Conservation (phyloP, 257 asterid genomes). For the Solanum habrochaites region DNA sequence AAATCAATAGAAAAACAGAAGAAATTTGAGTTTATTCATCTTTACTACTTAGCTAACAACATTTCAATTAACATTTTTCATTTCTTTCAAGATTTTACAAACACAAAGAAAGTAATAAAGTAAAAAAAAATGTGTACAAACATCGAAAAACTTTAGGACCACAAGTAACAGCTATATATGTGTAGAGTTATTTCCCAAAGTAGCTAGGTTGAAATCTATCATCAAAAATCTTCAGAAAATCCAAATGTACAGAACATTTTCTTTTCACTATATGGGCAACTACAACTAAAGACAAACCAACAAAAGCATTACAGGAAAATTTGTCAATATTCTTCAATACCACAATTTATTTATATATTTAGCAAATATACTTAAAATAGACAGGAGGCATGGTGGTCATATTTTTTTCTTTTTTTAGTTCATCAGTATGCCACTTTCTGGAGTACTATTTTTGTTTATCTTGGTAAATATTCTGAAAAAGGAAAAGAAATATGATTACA, state of each 20-base stretch:
- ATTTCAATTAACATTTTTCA: not conserved
- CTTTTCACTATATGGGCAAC: not conserved
- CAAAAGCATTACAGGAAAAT: not conserved
- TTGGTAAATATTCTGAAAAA: not conserved
- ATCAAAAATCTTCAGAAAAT: not conserved
- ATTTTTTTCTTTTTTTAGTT: not conserved
- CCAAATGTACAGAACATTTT: not conserved
- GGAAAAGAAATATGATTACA: not conserved
- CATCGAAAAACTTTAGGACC: not conserved
- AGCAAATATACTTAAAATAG: not conserved
- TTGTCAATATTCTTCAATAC: not conserved
- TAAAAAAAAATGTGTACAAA: not conserved
- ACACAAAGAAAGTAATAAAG: not conserved
- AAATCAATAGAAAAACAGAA: not conserved
- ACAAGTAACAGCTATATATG: not conserved
- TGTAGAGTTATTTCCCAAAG: not conserved
- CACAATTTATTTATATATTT: not conserved
- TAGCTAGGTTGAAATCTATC: not conserved
- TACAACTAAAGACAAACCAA: not conserved
- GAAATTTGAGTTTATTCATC: not conserved
- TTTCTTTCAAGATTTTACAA: not conserved
- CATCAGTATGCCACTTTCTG: not conserved
- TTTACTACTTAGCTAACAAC: not conserved
- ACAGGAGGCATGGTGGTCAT: not conserved
- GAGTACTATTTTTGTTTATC: not conserved